Percentiles rank a stretch among this genome's conserved stretches.
Evolutionary conservation across 164 flowering plant genomes (phyloP).

Genomic region (Vitis labrusca): DNA sequence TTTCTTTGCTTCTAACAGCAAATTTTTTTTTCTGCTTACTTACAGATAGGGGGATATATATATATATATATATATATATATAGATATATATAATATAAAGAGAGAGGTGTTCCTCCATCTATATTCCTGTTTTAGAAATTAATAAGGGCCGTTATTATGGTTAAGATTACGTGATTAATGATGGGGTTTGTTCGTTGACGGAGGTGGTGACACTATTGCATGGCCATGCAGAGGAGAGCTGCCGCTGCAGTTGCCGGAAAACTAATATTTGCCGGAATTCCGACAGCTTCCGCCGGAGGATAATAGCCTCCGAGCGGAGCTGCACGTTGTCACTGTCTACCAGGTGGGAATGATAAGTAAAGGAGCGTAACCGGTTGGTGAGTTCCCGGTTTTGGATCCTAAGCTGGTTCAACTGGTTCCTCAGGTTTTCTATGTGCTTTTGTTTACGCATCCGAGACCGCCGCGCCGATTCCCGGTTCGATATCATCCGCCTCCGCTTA

Average conservation of each 20-base stretch:
- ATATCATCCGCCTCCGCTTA: conserved; percentile 65
- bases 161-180: conserved; percentile 31
- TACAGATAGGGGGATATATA: too few species aligned
- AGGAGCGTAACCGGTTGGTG: conserved; percentile 44
- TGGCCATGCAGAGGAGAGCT: conserved; percentile 34
- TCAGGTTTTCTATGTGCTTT: conserved; percentile 66
- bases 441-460: conserved; percentile 85
- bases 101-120: not conserved
- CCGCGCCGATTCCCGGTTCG: conserved; percentile 91
- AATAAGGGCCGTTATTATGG: not conserved
- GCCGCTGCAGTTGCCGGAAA: conserved; percentile 47
- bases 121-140: not conserved
- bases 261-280: conserved; percentile 43
- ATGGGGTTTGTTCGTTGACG: conserved; percentile 24
- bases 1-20: too few species aligned
- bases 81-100: not conserved
- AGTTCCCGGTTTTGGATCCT: conserved; percentile 51
- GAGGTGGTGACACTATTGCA: conserved; percentile 17
- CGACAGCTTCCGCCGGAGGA: conserved; percentile 44
- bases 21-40: too few species aligned
- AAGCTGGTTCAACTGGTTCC: conserved; percentile 63
- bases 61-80: not conserved
- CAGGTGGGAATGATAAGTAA: conserved; percentile 27
- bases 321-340: conserved; percentile 49
- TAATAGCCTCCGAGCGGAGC: conserved; percentile 44